Evolutionary conservation across 225 moss, liverwort and hornwort genomes (phyloP).

Genomic region (Takakia lepidozioides): DNA sequence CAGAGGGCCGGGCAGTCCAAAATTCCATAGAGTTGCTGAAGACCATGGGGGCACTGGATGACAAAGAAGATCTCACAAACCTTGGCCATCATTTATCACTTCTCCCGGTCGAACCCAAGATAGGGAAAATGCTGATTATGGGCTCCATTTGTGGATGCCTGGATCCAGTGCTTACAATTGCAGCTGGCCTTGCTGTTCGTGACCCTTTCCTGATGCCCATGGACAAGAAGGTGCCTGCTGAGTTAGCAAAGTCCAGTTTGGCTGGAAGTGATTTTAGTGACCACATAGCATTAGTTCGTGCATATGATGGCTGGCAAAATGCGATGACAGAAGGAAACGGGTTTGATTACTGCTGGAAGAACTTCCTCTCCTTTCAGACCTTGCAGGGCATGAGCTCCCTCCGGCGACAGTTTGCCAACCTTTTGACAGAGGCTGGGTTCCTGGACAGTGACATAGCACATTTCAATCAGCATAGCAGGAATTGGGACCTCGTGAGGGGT

Average conservation of each 20-base stretch:
- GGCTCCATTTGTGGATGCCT: slow-evolving; percentile 77
- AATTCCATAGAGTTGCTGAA: slow-evolving; percentile 87
- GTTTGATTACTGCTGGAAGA: slow-evolving; percentile 87
- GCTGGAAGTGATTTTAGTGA: slow-evolving; percentile 83
- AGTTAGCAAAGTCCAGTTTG: slow-evolving; percentile 53
- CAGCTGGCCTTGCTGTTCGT: slow-evolving; percentile 77
- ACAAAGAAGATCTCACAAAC: slow-evolving; percentile 66
- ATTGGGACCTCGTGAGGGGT: slow-evolving; percentile 73
- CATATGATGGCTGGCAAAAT: slow-evolving; percentile 84
- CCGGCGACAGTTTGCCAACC: slow-evolving; percentile 68
- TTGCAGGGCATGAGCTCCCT: slow-evolving; percentile 83
- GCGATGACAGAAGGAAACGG: slow-evolving; percentile 53
- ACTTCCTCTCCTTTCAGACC: slow-evolving; percentile 87
- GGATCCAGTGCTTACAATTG: slow-evolving; percentile 92
- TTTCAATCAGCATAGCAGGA: slow-evolving; percentile 67
- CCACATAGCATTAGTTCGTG: slow-evolving; percentile 83
- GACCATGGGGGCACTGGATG: slow-evolving; percentile 88
- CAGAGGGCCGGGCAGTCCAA: slow-evolving; percentile 78
- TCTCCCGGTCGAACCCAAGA: slow-evolving; percentile 86
- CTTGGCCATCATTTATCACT: slow-evolving; percentile 86
- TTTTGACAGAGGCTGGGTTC: slow-evolving; percentile 75
- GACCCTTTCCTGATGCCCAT: slow-evolving; percentile 84
- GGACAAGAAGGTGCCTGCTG: slow-evolving; percentile 83
- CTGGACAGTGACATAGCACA: slow-evolving; percentile 40
- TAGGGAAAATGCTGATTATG: slow-evolving; percentile 98